phyloP scores from a whole-genome alignment of 495 filamentous ascomycete genomes.

The Lepidopterella palustris region DNA sequence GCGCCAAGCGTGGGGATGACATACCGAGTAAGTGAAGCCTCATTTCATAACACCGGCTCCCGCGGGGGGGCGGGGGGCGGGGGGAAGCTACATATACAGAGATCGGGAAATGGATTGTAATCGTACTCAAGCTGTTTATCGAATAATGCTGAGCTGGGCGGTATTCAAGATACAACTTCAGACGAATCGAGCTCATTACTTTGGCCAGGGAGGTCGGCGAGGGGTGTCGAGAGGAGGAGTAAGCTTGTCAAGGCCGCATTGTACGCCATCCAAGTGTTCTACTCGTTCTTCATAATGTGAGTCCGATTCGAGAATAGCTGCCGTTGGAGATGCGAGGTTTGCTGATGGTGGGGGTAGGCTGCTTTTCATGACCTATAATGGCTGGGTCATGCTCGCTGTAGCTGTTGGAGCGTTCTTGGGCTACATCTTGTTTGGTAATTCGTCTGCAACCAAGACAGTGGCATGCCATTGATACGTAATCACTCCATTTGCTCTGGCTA shows the following conservation, averaged over 20 bases:
- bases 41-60: no score
- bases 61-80: no score
- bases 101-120: no score
- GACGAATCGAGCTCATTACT: constrained; percentile 64
- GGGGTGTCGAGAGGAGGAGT: constrained; percentile 46
- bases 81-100: no score
- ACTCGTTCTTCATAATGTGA: constrained; percentile 99
- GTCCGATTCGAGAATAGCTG: constrained; percentile 36
- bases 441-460: constrained; percentile 68
- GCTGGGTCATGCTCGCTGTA: constrained; percentile 90
- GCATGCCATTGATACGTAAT: constrained; percentile 66
- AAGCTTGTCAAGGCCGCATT: constrained; percentile 71
- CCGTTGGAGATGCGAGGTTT: background rate
- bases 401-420: constrained; percentile 84
- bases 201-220: constrained; percentile 52
- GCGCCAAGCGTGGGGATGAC: constrained; percentile 17
- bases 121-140: background rate
- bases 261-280: constrained; percentile 94
- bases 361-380: constrained; percentile 99
- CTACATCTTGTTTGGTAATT: constrained; percentile 67
- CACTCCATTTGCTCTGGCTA: background rate
- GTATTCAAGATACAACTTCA: background rate
- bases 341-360: constrained; percentile 53
- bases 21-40: constrained; percentile 16
- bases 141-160: constrained; percentile 11